phyloP scores from a whole-genome alignment of 1,284 basidiomycete species.

The Filobasidium uniguttulatum region DNA sequence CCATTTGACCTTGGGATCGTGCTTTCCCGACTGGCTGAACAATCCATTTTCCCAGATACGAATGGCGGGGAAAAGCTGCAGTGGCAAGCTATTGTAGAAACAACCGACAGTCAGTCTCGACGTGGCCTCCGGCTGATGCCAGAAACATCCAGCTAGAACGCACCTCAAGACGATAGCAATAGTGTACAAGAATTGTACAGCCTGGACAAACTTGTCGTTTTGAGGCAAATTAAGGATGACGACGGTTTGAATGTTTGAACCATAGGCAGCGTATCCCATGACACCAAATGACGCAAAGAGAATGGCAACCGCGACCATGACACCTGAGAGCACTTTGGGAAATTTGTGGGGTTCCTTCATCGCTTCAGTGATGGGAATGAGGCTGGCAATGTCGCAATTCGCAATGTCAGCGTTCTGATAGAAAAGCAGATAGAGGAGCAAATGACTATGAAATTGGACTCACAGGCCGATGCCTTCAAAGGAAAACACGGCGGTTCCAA shows the following conservation, averaged over 20 bases:
- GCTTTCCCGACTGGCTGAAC: conserved; percentile 70
- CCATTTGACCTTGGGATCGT: conserved; percentile 47
- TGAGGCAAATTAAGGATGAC: conserved; percentile 88
- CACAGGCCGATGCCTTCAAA: conserved; percentile 95
- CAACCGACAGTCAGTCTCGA: not conserved
- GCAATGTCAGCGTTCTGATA: too few species aligned
- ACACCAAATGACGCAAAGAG: conserved; percentile 84
- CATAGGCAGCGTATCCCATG: conserved; percentile 79
- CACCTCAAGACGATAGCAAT: conserved; percentile 14
- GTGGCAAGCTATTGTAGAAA: conserved; percentile 22
- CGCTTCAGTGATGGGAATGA: conserved; percentile 92
- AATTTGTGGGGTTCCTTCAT: conserved; percentile 91
- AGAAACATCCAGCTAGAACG: conserved; percentile 4
- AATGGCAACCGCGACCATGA: conserved; percentile 58
- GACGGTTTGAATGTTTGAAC: conserved; percentile 76
- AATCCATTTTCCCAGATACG: conserved; percentile 93
- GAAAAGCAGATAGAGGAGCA: not conserved
- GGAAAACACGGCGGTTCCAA: conserved; percentile 95
- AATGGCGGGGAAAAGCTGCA: conserved; percentile 94
- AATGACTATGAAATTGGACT: too few species aligned
- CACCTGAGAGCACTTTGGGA: conserved; percentile 71
- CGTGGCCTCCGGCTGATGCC: conserved; percentile 8
- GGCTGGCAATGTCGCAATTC: too few species aligned
- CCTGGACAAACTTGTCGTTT: conserved; percentile 74
- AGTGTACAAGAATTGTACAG: conserved; percentile 61